phyloP scores from a whole-genome alignment of 2,329 filamentous ascomycete species.

The Plenodomus biglobosus region DNA sequence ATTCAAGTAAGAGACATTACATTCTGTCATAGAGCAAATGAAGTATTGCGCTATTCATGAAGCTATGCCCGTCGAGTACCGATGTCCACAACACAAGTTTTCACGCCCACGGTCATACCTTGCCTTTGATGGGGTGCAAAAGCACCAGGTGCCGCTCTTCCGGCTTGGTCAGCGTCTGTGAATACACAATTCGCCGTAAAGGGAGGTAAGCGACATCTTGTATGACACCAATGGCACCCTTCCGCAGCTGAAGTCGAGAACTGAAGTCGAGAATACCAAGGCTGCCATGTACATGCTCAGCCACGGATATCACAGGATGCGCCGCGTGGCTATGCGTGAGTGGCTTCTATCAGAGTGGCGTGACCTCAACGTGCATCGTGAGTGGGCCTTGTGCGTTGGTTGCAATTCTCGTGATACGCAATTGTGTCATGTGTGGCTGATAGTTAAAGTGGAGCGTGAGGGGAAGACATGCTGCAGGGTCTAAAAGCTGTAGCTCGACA shows the following conservation, averaged over 20 bases:
- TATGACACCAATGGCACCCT: constrained; percentile 4
- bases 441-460: constrained; percentile 3
- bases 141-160: constrained; percentile 9
- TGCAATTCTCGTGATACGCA: constrained; percentile 4
- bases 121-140: background rate
- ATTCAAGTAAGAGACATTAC: background rate
- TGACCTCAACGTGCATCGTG: constrained; percentile 17
- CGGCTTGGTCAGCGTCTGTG: constrained; percentile 12
- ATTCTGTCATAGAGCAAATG: background rate
- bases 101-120: background rate
- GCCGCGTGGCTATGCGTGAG: constrained; percentile 25
- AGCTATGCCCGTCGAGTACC: background rate
- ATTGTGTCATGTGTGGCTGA: constrained; percentile 12
- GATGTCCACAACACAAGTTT: background rate
- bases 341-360: constrained; percentile 17
- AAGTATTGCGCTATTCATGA: background rate
- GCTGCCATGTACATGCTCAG: constrained; percentile 3
- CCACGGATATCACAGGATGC: constrained; percentile 15
- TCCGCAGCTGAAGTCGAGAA: too few relatives aligned
- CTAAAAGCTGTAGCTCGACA: too few relatives aligned
- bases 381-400: constrained; percentile 20
- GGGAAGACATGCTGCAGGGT: background rate
- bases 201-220: background rate
- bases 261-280: constrained; percentile 9
- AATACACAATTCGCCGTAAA: background rate